These are phyloP conservation scores for Herpotrichia juniperi DNA, from an alignment of 2,329 filamentous ascomycete species.

Conservation along the genomic window DNA sequence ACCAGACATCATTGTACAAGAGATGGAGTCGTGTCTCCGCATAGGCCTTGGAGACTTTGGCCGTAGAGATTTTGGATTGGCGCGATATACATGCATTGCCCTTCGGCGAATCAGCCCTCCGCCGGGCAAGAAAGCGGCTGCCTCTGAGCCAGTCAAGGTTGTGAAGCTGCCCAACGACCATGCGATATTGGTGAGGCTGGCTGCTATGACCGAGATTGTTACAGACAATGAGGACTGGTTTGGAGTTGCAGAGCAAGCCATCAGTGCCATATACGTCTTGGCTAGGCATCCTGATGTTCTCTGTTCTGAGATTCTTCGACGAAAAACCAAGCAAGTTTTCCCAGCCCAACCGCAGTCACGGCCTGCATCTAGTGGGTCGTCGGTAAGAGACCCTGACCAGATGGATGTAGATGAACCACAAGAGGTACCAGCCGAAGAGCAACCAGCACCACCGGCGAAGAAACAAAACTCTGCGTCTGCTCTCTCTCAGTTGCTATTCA, in stretches of 20 bases:
- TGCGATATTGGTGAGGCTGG: slow-evolving; percentile 79
- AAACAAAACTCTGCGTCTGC: slow-evolving; percentile 74
- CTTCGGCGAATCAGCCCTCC: slow-evolving; percentile 84
- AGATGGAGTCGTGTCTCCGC: slow-evolving; percentile 92
- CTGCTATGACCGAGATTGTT: slow-evolving; percentile 81
- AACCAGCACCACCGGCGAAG: slow-evolving; percentile 25
- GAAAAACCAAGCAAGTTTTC: slow-evolving; percentile 87
- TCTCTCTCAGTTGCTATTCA: slow-evolving; percentile 89
- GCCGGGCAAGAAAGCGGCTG: slow-evolving; percentile 68
- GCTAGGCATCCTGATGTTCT: slow-evolving; percentile 93
- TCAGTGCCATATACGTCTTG: slow-evolving; percentile 91
- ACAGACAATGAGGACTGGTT: slow-evolving; percentile 93
- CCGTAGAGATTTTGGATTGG: slow-evolving; percentile 81
- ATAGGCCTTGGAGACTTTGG: slow-evolving; percentile 86
- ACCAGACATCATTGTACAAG: slow-evolving; percentile 89
- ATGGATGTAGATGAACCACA: slow-evolving; percentile 10
- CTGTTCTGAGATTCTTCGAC: slow-evolving; percentile 86
- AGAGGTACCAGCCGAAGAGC: slow-evolving; percentile 24
- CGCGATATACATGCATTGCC: slow-evolving; percentile 95
- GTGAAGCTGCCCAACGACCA: slow-evolving; percentile 90
- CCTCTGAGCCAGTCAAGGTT: slow-evolving; percentile 60
- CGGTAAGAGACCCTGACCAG: slow-evolving; percentile 35
- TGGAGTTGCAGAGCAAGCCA: slow-evolving; percentile 93
- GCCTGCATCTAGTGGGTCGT: slow-evolving; percentile 37
- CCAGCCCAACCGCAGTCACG: slow-evolving; percentile 55